Base-by-base conservation (phyloP, 768 basidiomycete species). In the Lanmaoa pseudosensibilis region DNA sequence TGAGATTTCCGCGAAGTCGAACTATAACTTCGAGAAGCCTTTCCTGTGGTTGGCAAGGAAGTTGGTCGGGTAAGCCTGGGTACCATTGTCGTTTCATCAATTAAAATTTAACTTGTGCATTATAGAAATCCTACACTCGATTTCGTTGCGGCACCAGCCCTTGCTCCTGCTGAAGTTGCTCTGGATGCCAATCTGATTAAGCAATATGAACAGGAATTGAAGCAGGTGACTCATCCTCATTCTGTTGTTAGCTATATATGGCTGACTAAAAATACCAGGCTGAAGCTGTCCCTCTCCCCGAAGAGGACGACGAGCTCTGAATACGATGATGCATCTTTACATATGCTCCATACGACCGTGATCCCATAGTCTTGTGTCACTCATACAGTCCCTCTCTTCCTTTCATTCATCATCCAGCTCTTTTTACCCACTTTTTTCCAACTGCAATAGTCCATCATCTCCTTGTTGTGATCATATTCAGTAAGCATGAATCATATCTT, bases 1-100 rank as follows among this genome's bases (percentile, higher is more conserved):
- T 73, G 97, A 99, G 71, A 98, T 99, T 65, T 98, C 97, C 0
- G 97, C 97, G 52, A 99, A 99, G 78, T 98, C 95, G 45, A 99
- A 99, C 83, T 99, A 98, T 77, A 99, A 99, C 82, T 98, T 98
- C 71, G 97, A 99, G 78, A 98, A 98, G 75, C 97, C 97, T 48
- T 98, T 99, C 92, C 83, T 99, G 61, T 98, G 97, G 97, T 83
- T 98, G 73, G 95, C 93, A 56, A 86, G 94, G 79, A 99, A 98
- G 79, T 83, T 99, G 60, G 95, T 96, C 62, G 96, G 94, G 93
- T 94, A 67, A 59, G 91, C 80, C 7, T 38, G 15, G 8, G 18
- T 37, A 13, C 23, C 18, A 34, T 18, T 2, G 7, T 16, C 9
- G 8, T 33, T 41, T 23, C 23, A 30, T 54, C 3, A 4, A 8